Base-by-base conservation (phyloP, 768 basidiomycete genomes). In the Trametes cubensis region DNA sequence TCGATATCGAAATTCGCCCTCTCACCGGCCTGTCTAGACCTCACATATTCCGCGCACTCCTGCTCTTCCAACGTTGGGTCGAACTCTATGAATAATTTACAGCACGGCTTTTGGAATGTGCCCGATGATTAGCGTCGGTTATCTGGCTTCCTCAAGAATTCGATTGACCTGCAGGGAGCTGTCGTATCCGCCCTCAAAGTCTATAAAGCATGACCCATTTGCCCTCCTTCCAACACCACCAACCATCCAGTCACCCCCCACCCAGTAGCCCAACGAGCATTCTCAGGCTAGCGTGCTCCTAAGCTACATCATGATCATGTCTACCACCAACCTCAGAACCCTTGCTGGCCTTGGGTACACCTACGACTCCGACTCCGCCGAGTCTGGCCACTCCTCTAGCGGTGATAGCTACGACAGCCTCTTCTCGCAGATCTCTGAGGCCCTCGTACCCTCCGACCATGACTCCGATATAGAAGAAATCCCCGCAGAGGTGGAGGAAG, bases 341-440 rank as follows among this genome's bases (percentile, higher is more conserved):
- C 51, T 47, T 39, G 51, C 52, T 46, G 62, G 62, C 30, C 57
- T 63, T 38, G 62, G 57, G 40, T 25, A 59, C 46, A 25, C 62
- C n/a, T 59, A 55, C 30, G 53, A 63, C 53, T 34, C 47, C 20
- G 25, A n/a, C 26, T 17, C 56, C 26, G 20, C 34, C 13, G 21
- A 25, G 8, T 28, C 23, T 8, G 38, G 39, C 46, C 55, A 55
- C 47, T 47, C 58, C 21, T 63, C 62, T 15, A 40, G 56, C 34
- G 56, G 48, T 7, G 57, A 50, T 30, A 55, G 46, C 47, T 51
- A 51, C 21, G 39, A 50, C 44, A 38, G 51, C 47, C 40, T 59
- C 51, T 63, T 59, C 47, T 61, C 60, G 13, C 47, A 61, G 14
- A 21, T 50, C 40, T 20, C 38, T 7, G 28, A 3, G 7, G 28